Conservation (phyloP, 208 protist genomes). For the Leishmania turanica region DNA sequence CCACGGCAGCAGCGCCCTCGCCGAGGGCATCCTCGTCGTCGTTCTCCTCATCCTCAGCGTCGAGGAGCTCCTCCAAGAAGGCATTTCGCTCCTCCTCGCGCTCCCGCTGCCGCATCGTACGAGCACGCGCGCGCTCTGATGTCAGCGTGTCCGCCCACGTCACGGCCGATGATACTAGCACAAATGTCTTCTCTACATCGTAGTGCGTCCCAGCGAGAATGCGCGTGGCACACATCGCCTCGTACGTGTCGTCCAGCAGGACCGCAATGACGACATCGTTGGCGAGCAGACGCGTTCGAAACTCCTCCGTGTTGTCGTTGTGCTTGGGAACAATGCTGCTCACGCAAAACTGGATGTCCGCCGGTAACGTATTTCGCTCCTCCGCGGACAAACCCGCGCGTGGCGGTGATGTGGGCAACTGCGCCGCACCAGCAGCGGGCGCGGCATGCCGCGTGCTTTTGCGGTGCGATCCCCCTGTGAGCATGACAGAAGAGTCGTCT, state of each 20-base stretch:
- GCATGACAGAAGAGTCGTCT: not conserved
- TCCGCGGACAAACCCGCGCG: conserved; percentile 4
- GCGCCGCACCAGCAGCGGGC: not conserved
- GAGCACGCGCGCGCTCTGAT: conserved; percentile 49
- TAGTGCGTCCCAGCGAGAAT: conserved; percentile 81
- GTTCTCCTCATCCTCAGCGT: conserved; percentile 36
- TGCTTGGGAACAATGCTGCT: conserved; percentile 66
- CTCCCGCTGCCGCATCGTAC: conserved; percentile 35
- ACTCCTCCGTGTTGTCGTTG: conserved; percentile 64
- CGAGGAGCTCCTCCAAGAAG: conserved; percentile 43
- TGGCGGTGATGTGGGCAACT: not conserved
- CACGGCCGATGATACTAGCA: conserved; percentile 85
- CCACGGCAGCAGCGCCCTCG: conserved; percentile 7
- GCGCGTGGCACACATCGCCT: conserved; percentile 84
- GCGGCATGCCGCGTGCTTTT: not conserved
- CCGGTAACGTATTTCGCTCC: conserved; percentile 31
- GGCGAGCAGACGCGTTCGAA: conserved; percentile 61
- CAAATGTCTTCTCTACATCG: conserved; percentile 93
- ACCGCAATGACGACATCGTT: conserved; percentile 89
- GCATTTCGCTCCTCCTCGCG: conserved; percentile 46
- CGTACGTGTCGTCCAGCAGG: conserved; percentile 79
- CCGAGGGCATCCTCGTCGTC: conserved; percentile 22
- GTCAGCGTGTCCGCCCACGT: conserved; percentile 84
- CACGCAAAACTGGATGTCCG: conserved; percentile 46
- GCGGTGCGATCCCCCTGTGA: not conserved